Conservation (phyloP, 345 rosid species). For the Eucalyptus viminalis region DNA sequence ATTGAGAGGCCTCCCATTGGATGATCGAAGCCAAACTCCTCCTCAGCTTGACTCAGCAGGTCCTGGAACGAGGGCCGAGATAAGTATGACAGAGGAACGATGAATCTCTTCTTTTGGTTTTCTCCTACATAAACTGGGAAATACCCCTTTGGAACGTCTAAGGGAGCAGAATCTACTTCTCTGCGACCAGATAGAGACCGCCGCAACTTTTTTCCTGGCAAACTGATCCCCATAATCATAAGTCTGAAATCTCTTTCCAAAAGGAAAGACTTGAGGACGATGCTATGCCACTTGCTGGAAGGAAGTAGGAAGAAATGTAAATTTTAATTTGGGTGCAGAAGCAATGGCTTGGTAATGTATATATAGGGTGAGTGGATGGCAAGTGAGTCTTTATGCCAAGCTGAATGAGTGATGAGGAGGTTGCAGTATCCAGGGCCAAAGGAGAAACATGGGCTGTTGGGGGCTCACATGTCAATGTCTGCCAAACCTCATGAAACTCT, state of each 20-base stretch:
- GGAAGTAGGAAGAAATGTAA: neutral
- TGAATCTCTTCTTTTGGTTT: slow-evolving; percentile 7
- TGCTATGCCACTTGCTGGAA: neutral
- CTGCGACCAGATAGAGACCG: neutral
- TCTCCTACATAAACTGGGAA: slow-evolving; percentile 27
- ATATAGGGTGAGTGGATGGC: neutral
- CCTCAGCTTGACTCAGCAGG: slow-evolving; percentile 12
- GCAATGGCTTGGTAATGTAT: neutral
- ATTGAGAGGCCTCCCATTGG: slow-evolving; percentile 30
- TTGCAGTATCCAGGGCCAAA: neutral
- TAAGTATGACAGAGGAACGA: slow-evolving; percentile 14
- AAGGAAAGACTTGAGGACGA: neutral
- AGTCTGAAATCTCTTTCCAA: neutral
- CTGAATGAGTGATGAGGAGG: neutral
- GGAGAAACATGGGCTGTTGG: neutral
- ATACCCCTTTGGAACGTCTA: slow-evolving; percentile 9
- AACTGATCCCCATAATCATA: neutral
- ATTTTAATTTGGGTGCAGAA: neutral
- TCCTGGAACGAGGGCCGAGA: slow-evolving; percentile 11
- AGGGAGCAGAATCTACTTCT: neutral
- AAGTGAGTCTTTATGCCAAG: neutral
- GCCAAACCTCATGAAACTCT: neutral
- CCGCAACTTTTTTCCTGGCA: neutral
- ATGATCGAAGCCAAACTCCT: slow-evolving; percentile 23
- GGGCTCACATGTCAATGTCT: neutral